A percentile compares a stretch with the other conserved stretches of the same genome.
Conservation (phyloP, 2,329 filamentous ascomycete species). For the Dactylonectria estremocensis region DNA sequence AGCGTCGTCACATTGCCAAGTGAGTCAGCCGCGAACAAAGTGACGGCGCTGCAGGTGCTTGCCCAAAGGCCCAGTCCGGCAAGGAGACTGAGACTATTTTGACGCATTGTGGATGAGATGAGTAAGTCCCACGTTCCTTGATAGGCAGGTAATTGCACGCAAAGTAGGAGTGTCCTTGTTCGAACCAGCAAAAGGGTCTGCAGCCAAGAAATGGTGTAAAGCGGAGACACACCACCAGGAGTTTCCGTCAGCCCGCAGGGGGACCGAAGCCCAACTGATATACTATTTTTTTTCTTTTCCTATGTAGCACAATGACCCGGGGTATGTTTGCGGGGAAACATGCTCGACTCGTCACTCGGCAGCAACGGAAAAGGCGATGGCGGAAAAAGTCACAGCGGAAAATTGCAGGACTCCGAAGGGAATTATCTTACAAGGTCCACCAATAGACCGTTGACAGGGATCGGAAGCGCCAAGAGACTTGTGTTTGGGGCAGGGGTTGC, state of each 20-base stretch:
- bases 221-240: not conserved
- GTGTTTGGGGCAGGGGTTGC: not conserved
- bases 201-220: not conserved
- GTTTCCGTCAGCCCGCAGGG: not conserved
- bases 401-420: not conserved
- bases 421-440: not conserved
- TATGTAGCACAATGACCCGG: not conserved
- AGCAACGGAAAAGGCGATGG: not conserved
- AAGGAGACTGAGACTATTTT: conserved; percentile 14
- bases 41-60: conserved; percentile 29
- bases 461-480: not conserved
- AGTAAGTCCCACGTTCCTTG: not conserved
- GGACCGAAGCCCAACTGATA: not conserved
- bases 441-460: not conserved
- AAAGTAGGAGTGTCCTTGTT: not conserved
- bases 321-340: not conserved
- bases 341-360: not conserved
- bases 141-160: not conserved
- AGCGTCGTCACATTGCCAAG: conserved; percentile 42
- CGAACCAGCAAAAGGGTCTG: not conserved
- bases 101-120: conserved; percentile 3
- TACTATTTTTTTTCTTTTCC: not conserved
- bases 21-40: conserved; percentile 43
- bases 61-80: conserved; percentile 26
- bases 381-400: not conserved